These are phyloP conservation scores for Umbelopsis sp. DNA, from an alignment of 192 early-diverging fungal genomes.

Conservation along the genomic window DNA sequence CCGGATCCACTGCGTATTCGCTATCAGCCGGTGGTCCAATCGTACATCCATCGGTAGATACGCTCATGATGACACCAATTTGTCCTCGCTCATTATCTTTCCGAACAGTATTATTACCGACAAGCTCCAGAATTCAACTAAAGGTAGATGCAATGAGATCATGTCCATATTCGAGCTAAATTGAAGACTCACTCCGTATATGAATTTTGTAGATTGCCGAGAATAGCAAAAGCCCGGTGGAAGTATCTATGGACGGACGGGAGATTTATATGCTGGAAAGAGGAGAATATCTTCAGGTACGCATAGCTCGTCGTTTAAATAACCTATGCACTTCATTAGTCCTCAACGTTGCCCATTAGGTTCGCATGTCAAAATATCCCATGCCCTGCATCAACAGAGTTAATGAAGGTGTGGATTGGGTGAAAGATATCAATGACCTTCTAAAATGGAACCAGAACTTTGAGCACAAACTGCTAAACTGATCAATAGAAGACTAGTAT, in stretches of 20 bases:
- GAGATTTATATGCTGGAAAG: constrained; percentile 68
- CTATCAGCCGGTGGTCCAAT: constrained; percentile 83
- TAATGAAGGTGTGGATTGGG: constrained; percentile 72
- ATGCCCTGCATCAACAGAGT: constrained; percentile 77
- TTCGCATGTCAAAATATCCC: constrained; percentile 70
- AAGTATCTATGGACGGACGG: constrained; percentile 79
- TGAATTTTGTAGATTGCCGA: constrained; percentile 46
- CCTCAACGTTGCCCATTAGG: constrained; percentile 24
- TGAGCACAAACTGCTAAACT: constrained; percentile 19
- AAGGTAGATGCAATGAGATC: constrained; percentile 38
- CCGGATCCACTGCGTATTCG: constrained; percentile 91
- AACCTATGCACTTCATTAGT: not conserved
- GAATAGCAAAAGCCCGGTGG: constrained; percentile 61
- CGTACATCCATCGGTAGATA: constrained; percentile 77
- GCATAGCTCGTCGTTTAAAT: not conserved
- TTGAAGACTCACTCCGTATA: not conserved
- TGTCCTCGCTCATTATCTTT: constrained; percentile 86
- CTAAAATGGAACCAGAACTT: constrained; percentile 89
- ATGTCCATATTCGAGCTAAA: not conserved
- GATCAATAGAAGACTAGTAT: not conserved
- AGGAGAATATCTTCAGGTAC: constrained; percentile 66
- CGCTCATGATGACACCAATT: constrained; percentile 75
- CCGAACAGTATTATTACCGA: constrained; percentile 79
- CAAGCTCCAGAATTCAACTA: constrained; percentile 62
- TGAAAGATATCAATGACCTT: constrained; percentile 80